Base-by-base conservation (phyloP, 192 early-diverging fungal genomes). In the Oehlia diaphana region DNA sequence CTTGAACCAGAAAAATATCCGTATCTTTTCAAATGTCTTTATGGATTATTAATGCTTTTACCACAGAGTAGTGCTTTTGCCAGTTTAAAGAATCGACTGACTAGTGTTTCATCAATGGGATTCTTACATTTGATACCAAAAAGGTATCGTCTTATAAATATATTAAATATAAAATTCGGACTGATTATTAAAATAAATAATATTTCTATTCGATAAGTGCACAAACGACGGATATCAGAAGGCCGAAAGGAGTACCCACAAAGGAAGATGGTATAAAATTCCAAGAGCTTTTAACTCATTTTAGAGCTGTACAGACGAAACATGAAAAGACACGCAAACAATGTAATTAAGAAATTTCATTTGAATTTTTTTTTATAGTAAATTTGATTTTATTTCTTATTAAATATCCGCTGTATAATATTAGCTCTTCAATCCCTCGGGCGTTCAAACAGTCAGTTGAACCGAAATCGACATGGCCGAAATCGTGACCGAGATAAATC, bases 51-150 rank as follows among this genome's bases (percentile, higher is more conserved):
- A 81, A 98, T 99, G 97, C 87, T 99, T 58, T 83, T 99, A 63
- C 98, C 98, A 72, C 98, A 99, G 84, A 95, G 94, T 61, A 93
- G 91, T 37, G 97, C 98, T 9, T 99, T 98, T 92, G 95, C 94
- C 0, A 98, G 96, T 6, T 82, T 99, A 74, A 84, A 96, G 44
- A 99, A 96, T 84, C 90, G 98, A n/a, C 81, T 99, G 77, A 95
- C 92, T 58, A 93, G 94, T 76, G 95, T 99, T 31, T 89, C 89
- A 63, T 88, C 91, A 2, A 81, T 93, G 79, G 91, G 90, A 35
- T 90, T 89, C 72, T 81, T 93, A 33, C 87, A 92, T 80, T 81
- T 88, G 4, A 84, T 88, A 53, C 89, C 89, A 2, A 91, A 88
- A 58, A 87, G 81, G 89, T 90, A 82, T 47, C 67, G 37, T n/a